Evolutionary conservation across 1,284 basidiomycete genomes (phyloP), one percentile per base, ranked within the genome.

Genomic region (Cystobasidium pallidum): DNA sequence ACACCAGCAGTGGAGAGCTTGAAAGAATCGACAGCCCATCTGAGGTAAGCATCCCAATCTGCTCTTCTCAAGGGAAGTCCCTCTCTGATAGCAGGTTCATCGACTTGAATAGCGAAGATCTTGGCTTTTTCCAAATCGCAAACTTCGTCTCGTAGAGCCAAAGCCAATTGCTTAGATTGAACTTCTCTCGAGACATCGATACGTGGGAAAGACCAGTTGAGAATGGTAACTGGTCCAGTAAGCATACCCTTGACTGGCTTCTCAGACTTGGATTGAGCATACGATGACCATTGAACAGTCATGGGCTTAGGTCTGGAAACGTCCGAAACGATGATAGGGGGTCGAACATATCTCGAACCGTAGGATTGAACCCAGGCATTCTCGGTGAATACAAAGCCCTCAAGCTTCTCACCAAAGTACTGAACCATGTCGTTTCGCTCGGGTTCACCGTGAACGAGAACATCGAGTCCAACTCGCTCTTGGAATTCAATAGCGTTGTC

Each of bases 301-400:
- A 99, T 98, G 72, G 96, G 89, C 59, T 84, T 84, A 61, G 93
- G 89, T 78, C 96, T 92, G 83, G 91, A 93, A 82, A 99, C 91
- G 83, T 99, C 96, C 62, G 94, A 96, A 80, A 99, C 95, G 80
- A 99, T 89, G 84, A 99, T 97, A 74, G 96, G 96, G 70, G 96
- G 96, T 79, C 96, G 94, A 76, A 99, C 96, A 83, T 98, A 99
- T 80, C 93, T 93, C 79, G 91, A 92, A 73, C 91, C 92, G 81
- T 95, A 99, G 82, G 92, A 96, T 86, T 99, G 96, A 47, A 99
- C 96, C 96, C 96, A 99, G 73, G 88, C 96, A 79, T 97, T 94
- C 85, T 98, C 92, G 74, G 94, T 97, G 84, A 96, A 97, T 83
- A 91, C 92, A 82, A 99, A 98, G 78, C 96, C 96, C 75, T 88